Conservation (phyloP, 805 yeast species). For the Candida coquimbonensis region DNA sequence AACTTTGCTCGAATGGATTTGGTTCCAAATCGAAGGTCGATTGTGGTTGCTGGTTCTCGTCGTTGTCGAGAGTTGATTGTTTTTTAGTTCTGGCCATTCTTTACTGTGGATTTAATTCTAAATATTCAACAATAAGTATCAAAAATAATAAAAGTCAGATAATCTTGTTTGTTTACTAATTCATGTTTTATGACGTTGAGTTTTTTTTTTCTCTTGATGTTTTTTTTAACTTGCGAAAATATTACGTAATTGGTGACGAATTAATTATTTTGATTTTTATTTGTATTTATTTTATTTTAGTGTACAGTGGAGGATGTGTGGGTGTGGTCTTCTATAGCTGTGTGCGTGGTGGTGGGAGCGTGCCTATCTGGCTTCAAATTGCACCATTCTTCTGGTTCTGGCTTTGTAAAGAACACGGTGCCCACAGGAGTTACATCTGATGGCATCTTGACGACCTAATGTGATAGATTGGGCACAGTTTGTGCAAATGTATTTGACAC, state of each 20-base stretch:
- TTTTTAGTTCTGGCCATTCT: conserved; percentile 2
- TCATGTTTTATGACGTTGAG: conserved; percentile 8
- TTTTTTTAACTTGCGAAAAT: no score
- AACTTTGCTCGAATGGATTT: conserved; percentile 91
- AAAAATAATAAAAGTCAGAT: background rate
- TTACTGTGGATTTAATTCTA: no score
- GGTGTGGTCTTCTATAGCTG: background rate
- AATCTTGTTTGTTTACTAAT: conserved; percentile 5
- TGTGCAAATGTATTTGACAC: conserved; percentile 92
- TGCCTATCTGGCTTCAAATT: conserved; percentile 66
- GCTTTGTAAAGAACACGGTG: conserved; percentile 97
- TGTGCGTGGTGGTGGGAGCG: background rate
- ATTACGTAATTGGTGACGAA: background rate
- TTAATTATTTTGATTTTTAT: background rate
- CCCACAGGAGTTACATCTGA: conserved; percentile 97
- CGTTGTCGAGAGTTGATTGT: background rate
- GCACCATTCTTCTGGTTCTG: conserved; percentile 94
- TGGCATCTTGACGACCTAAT: conserved; percentile 88
- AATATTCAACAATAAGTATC: background rate
- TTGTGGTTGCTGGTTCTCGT: conserved; percentile 7
- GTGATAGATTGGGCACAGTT: conserved; percentile 90
- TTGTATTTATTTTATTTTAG: background rate
- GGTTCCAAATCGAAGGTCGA: conserved; percentile 74
- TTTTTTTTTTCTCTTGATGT: background rate
- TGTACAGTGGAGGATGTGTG: background rate